These are phyloP conservation scores for Coemansia sp. DNA, from an alignment of 192 early-diverging fungal genomes.

Conservation along the genomic window DNA sequence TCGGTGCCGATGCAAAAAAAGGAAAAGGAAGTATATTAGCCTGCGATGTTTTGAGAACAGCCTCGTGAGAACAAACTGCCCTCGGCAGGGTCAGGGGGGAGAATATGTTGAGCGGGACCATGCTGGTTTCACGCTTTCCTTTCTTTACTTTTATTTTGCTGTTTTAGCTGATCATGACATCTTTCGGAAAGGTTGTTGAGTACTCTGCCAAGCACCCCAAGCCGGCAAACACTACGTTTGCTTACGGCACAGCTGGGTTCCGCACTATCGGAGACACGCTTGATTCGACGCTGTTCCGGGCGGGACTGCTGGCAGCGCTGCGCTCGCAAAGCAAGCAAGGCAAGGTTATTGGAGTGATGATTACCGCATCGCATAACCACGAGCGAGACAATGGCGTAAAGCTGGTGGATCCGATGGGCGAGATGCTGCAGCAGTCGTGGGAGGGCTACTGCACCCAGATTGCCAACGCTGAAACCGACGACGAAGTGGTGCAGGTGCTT, in stretches of 20 bases:
- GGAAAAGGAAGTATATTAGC: background rate
- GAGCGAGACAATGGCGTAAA: conserved; percentile 98
- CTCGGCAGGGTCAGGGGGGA: conserved; percentile 2
- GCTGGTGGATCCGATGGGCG: conserved; percentile 94
- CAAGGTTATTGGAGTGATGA: conserved; percentile 90
- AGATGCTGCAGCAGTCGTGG: conserved; percentile 98
- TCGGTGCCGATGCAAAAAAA: conserved; percentile 5
- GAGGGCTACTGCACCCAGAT: conserved; percentile 86
- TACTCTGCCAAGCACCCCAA: conserved; percentile 72
- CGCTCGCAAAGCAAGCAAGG: conserved; percentile 86
- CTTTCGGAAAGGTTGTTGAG: conserved; percentile 33
- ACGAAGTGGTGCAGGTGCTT: conserved; percentile 61
- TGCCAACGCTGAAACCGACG: conserved; percentile 77
- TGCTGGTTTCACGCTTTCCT: background rate
- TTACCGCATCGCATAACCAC: conserved; percentile 98
- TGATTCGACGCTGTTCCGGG: conserved; percentile 90
- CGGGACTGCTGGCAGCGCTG: conserved; percentile 86
- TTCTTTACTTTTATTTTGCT: background rate
- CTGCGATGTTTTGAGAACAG: background rate
- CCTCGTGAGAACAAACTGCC: background rate
- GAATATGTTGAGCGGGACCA: background rate
- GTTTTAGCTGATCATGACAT: conserved; percentile 12
- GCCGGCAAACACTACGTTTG: conserved; percentile 57
- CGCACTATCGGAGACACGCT: conserved; percentile 86
- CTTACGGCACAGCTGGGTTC: conserved; percentile 98